Conservation (phyloP, 2,329 filamentous ascomycete species). For the Diaporthe sp. region DNA sequence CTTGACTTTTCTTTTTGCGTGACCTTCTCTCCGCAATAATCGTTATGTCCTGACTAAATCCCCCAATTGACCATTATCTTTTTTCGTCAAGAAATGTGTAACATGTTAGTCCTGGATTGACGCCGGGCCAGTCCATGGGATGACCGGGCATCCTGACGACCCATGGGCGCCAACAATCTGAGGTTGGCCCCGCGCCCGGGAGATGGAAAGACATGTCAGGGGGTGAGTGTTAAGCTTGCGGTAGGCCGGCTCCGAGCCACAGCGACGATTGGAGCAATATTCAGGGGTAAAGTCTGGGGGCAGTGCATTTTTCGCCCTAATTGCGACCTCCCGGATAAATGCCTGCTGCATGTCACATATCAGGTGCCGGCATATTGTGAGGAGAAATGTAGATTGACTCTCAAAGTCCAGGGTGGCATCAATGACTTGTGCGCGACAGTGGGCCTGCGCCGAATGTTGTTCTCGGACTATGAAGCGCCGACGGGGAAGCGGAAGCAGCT, state of each 20-base stretch:
- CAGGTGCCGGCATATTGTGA: constrained; percentile 14
- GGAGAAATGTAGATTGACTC: constrained; percentile 1
- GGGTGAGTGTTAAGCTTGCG: neutral
- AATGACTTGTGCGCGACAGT: neutral
- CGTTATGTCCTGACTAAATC: no score
- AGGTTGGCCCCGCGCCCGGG: neutral
- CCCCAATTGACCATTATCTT: neutral
- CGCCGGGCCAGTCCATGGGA: neutral
- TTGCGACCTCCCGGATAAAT: constrained; percentile 19
- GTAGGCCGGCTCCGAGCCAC: neutral
- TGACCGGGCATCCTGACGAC: neutral
- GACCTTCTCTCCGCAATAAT: no score
- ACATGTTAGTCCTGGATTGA: no score
- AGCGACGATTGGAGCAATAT: constrained; percentile 1
- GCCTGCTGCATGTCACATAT: neutral
- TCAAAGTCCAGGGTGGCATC: neutral
- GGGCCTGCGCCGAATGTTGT: neutral
- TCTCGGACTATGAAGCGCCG: constrained; percentile 19
- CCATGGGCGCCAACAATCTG: neutral
- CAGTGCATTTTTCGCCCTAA: neutral
- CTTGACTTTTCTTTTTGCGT: neutral
- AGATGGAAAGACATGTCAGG: neutral
- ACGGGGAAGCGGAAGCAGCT: constrained; percentile 14
- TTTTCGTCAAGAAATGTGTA: neutral
- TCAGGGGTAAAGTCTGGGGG: constrained; percentile 6